Conservation (phyloP, 108 stramenopile species). For the Cyclotella baltica region DNA sequence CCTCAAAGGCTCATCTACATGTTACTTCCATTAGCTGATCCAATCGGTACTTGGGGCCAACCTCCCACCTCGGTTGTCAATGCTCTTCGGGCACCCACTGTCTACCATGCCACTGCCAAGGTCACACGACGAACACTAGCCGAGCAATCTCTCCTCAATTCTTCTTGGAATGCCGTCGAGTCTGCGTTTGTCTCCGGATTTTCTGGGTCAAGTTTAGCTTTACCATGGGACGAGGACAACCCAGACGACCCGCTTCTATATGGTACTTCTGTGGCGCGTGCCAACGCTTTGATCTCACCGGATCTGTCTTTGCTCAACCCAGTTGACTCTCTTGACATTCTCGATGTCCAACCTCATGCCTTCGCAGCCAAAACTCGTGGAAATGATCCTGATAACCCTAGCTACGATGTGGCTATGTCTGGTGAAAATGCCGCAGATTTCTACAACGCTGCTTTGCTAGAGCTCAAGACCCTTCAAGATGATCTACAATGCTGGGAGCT, state of each 20-base stretch:
- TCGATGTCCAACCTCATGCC: neutral
- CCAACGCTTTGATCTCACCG: neutral
- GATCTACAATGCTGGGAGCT: too few relatives aligned
- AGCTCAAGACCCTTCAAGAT: conserved; percentile 34
- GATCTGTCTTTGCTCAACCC: neutral
- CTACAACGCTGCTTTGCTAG: conserved; percentile 3
- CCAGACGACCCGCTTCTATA: neutral
- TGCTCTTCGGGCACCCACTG: too few relatives aligned
- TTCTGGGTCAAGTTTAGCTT: neutral
- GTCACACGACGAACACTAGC: too few relatives aligned
- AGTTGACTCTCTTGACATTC: neutral
- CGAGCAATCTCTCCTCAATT: neutral
- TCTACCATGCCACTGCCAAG: too few relatives aligned
- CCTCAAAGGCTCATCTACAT: too few relatives aligned
- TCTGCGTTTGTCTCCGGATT: neutral
- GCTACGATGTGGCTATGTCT: neutral
- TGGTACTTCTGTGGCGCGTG: neutral
- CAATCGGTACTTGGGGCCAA: too few relatives aligned
- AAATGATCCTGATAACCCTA: neutral
- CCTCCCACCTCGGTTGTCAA: too few relatives aligned
- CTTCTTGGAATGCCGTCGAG: neutral
- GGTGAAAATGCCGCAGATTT: neutral
- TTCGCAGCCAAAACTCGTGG: neutral
- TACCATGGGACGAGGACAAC: neutral
- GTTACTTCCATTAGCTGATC: conserved; percentile 10